Evolutionary conservation across 2,329 filamentous ascomycete genomes (phyloP).

Genomic region (Ceratocystiopsis sp.): DNA sequence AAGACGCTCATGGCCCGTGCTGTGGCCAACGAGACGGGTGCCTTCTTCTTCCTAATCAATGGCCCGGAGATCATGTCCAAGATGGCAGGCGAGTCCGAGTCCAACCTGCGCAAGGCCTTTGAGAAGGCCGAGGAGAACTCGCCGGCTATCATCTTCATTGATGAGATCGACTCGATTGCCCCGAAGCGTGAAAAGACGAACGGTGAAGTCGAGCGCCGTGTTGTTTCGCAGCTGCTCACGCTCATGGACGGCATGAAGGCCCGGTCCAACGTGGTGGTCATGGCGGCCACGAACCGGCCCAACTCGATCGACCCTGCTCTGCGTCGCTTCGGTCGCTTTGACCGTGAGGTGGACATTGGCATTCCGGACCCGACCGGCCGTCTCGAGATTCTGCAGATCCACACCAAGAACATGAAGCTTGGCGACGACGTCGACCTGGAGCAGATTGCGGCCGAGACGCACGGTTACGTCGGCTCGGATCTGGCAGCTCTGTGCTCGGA

Average conservation of each 20-base stretch:
- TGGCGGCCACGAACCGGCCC: slow-evolving; percentile 96
- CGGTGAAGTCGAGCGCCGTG: slow-evolving; percentile 94
- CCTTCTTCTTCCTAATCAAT: slow-evolving; percentile 99
- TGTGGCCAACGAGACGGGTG: slow-evolving; percentile 95
- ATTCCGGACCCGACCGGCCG: slow-evolving; percentile 95
- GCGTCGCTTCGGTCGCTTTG: slow-evolving; percentile 94
- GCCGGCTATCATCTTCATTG: slow-evolving; percentile 97
- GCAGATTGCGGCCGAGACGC: slow-evolving; percentile 90
- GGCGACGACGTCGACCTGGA: slow-evolving; percentile 92
- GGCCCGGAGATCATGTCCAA: slow-evolving; percentile 99
- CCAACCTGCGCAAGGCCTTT: slow-evolving; percentile 96
- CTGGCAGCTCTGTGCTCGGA: slow-evolving; percentile 96
- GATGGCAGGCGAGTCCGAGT: slow-evolving; percentile 99
- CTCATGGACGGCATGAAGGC: slow-evolving; percentile 99
- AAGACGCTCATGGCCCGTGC: slow-evolving; percentile 98
- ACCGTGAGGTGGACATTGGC: slow-evolving; percentile 96
- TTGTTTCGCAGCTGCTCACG: slow-evolving; percentile 86
- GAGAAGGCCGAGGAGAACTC: slow-evolving; percentile 99
- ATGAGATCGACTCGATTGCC: slow-evolving; percentile 97
- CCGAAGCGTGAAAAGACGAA: slow-evolving; percentile 99
- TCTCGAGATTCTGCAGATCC: slow-evolving; percentile 96
- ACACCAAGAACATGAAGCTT: slow-evolving; percentile 99
- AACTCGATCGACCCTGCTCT: slow-evolving; percentile 98
- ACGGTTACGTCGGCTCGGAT: slow-evolving; percentile 98
- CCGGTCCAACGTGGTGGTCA: slow-evolving; percentile 93